phyloP scores from a whole-genome alignment of 73 alveolate species.

The Paramecium sonneborni region DNA sequence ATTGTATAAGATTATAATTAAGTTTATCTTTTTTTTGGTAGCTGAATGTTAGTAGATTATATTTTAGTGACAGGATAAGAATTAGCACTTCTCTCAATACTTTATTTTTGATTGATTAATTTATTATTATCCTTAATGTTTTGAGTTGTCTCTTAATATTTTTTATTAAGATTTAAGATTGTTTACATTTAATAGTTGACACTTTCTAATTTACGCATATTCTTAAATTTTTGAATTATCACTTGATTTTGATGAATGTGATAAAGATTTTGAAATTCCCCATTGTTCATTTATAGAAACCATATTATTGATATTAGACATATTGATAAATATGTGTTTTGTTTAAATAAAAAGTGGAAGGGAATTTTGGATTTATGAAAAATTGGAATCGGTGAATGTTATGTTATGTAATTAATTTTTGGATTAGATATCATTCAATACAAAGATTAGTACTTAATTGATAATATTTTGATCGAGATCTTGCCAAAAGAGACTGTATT shows the following conservation, averaged over 20 bases:
- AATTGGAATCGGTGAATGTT: not conserved
- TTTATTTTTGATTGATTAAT: not conserved
- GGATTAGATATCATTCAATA: not conserved
- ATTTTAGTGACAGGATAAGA: not conserved
- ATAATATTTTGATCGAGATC: not conserved
- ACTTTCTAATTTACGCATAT: not conserved
- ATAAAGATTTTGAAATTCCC: not conserved
- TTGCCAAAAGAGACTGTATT: not conserved
- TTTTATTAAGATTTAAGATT: not conserved
- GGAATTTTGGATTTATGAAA: not conserved
- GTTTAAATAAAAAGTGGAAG: not conserved
- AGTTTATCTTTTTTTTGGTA: not conserved
- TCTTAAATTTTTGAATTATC: not conserved
- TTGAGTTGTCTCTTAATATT: not conserved
- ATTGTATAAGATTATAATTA: not conserved
- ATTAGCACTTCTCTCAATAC: constrained; percentile 4
- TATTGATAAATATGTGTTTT: not conserved
- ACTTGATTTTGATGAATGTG: not conserved
- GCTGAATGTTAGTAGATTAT: not conserved
- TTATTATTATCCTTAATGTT: not conserved
- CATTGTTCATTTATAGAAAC: not conserved
- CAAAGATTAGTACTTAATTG: not conserved
- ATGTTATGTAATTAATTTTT: not conserved
- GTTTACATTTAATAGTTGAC: not conserved
- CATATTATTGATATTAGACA: not conserved